phyloP scores from a whole-genome alignment of 2,329 filamentous ascomycete genomes.

The Trichoderma sp. region DNA sequence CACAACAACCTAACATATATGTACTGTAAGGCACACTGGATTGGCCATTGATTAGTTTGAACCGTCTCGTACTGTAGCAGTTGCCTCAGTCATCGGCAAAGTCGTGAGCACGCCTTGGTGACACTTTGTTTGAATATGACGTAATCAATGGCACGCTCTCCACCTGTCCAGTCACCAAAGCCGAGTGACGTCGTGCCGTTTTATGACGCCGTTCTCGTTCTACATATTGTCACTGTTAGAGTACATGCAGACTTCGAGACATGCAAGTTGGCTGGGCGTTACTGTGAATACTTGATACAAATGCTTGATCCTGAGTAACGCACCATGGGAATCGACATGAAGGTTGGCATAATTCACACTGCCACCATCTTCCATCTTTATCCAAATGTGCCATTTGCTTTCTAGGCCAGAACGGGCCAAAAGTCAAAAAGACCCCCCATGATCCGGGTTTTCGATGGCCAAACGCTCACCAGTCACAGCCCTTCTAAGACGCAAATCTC shows the following conservation, averaged over 20 bases:
- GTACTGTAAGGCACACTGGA: not conserved
- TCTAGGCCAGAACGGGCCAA: slow-evolving; percentile 2
- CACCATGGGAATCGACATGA: not conserved
- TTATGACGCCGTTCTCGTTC: not conserved
- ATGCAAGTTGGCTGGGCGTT: not conserved
- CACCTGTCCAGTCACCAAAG: not conserved
- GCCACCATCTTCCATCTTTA: not conserved
- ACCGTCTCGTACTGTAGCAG: not conserved
- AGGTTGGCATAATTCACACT: not conserved
- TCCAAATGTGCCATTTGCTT: not conserved
- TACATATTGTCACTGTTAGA: not conserved
- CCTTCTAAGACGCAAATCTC: not conserved
- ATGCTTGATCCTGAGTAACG: not conserved
- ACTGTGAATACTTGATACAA: not conserved
- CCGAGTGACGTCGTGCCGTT: slow-evolving; percentile 10
- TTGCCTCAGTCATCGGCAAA: not conserved
- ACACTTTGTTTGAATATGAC: slow-evolving; percentile 9
- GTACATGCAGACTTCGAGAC: not conserved
- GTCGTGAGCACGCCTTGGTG: not conserved
- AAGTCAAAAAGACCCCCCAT: slow-evolving; percentile 3
- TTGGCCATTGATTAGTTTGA: not conserved
- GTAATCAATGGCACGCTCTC: slow-evolving; percentile 16
- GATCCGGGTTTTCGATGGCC: not conserved
- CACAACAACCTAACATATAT: not conserved
- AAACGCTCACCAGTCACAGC: not conserved